These are phyloP conservation scores for Trifolium repens DNA, from an alignment of 306 rosid genomes.

Conservation along the genomic window DNA sequence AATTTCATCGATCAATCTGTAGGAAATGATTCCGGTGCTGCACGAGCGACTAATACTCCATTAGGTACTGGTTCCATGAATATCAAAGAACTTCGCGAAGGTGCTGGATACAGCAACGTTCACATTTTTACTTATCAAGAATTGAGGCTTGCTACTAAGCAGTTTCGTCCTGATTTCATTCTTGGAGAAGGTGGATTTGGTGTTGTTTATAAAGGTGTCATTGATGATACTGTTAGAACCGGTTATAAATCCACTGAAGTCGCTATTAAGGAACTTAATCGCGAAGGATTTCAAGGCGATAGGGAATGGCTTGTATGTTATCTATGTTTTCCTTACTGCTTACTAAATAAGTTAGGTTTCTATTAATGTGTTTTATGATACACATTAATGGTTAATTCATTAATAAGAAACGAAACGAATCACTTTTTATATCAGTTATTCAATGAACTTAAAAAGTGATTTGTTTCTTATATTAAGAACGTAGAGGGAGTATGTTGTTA, in stretches of 20 bases:
- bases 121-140: constrained; percentile 74
- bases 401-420: too few relatives aligned
- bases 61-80: constrained; percentile 50
- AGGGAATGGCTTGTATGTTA: constrained; percentile 98
- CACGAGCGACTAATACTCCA: constrained; percentile 42
- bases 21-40: constrained; percentile 48
- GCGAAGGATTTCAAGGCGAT: constrained; percentile 97
- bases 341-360: not conserved
- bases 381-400: too few relatives aligned
- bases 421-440: too few relatives aligned
- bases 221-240: constrained; percentile 73
- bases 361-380: not conserved
- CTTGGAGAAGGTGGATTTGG: constrained; percentile 99
- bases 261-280: constrained; percentile 97
- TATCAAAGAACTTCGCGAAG: constrained; percentile 75
- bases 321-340: not conserved
- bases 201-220: constrained; percentile 85
- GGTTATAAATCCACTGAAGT: constrained; percentile 67
- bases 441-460: too few relatives aligned
- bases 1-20: not conserved
- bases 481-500: too few relatives aligned
- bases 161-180: constrained; percentile 81
- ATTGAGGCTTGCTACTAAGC: constrained; percentile 75
- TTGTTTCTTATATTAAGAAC: too few relatives aligned
- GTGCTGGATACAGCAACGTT: constrained; percentile 71